Conservation (phyloP, 768 basidiomycete species). For the Suillus clintonianus region DNA sequence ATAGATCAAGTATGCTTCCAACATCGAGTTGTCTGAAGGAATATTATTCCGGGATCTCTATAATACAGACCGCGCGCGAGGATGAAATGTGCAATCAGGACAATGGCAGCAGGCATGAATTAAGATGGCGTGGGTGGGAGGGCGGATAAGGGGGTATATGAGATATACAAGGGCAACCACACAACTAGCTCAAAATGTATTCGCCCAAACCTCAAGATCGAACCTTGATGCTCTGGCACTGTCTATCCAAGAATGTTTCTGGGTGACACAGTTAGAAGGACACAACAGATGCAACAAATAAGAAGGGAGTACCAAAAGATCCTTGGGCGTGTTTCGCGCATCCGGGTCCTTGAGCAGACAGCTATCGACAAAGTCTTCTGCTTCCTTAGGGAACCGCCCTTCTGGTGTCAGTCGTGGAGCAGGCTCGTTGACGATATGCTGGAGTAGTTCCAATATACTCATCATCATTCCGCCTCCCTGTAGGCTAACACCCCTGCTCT, state of each 20-base stretch:
- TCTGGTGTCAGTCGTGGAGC: slow-evolving; percentile 84
- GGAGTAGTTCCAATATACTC: slow-evolving; percentile 94
- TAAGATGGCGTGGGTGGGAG: slow-evolving; percentile 26
- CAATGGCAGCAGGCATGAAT: slow-evolving; percentile 25
- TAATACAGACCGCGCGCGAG: slow-evolving; percentile 31
- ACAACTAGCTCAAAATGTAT: slow-evolving; percentile 54
- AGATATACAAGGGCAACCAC: slow-evolving; percentile 10
- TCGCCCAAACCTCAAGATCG: slow-evolving; percentile 82
- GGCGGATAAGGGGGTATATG: slow-evolving; percentile 11
- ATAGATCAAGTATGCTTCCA: background rate
- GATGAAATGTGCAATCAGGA: slow-evolving; percentile 29
- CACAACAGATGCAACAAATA: slow-evolving; percentile 4
- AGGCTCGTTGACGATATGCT: slow-evolving; percentile 98
- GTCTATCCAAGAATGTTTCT: slow-evolving; percentile 80
- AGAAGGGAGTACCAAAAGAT: slow-evolving; percentile 64
- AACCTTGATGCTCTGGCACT: slow-evolving; percentile 58
- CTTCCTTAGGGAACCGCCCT: slow-evolving; percentile 69
- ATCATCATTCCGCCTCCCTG: slow-evolving; percentile 97
- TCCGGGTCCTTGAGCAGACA: slow-evolving; percentile 92
- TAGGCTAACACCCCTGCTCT: slow-evolving; percentile 89
- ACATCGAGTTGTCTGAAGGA: background rate
- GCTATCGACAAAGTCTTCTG: slow-evolving; percentile 84
- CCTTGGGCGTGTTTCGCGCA: slow-evolving; percentile 81
- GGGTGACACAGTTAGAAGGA: background rate
- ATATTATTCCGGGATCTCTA: slow-evolving; percentile 22